phyloP scores from a whole-genome alignment of 2,329 filamentous ascomycete genomes.

The Fusarium subglutinans region DNA sequence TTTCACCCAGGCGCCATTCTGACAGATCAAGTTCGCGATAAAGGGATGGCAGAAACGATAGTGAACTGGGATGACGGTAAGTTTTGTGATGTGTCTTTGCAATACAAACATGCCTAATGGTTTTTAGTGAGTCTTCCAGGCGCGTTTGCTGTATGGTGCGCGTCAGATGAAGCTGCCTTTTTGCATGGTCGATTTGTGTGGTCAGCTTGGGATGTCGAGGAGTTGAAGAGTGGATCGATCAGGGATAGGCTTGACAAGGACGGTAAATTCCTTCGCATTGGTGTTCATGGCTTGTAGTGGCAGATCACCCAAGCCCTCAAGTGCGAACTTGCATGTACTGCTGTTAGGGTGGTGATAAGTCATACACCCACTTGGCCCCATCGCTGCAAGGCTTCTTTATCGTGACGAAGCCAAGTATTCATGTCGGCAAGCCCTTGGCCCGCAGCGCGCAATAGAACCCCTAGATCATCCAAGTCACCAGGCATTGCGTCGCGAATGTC shows the following conservation, averaged over 20 bases:
- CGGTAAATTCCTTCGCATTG: neutral
- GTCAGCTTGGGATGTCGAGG: slow-evolving; percentile 2
- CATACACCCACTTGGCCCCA: neutral
- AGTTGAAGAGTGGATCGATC: neutral
- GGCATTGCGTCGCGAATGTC: neutral
- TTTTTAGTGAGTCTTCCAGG: neutral
- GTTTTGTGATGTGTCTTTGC: neutral
- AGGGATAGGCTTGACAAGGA: neutral
- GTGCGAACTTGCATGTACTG: neutral
- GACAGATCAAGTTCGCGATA: neutral
- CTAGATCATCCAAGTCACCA: neutral
- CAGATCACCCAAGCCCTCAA: rapidly evolving
- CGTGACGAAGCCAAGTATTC: neutral
- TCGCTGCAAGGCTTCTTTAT: neutral
- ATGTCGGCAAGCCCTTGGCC: neutral
- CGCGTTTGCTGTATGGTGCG: neutral
- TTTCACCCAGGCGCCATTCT: neutral
- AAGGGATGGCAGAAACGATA: neutral
- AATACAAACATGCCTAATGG: neutral
- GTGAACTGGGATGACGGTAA: neutral
- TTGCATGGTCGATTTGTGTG: slow-evolving; percentile 2
- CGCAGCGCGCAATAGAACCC: neutral
- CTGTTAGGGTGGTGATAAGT: neutral
- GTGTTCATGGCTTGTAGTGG: neutral
- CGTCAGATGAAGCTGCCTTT: neutral